Percentiles rank a stretch among this genome's conserved stretches.
Evolutionary conservation across 345 rosid species (phyloP).

Genomic region (Streptanthus diversifolius): DNA sequence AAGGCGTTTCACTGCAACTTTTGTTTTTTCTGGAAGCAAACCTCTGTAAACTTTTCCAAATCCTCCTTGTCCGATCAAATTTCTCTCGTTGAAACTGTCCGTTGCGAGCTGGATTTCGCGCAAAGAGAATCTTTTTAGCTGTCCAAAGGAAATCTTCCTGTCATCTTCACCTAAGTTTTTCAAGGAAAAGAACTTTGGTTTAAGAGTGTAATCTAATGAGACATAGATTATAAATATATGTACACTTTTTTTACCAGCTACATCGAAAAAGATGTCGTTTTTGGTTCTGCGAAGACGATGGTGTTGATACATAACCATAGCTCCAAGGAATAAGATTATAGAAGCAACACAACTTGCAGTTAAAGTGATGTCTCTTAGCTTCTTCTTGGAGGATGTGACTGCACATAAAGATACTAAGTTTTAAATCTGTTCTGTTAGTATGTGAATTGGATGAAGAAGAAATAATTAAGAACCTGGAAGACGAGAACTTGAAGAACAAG

Average conservation of each 20-base stretch:
- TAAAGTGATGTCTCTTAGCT: conserved; percentile 47
- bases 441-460: background rate
- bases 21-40: conserved; percentile 66
- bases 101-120: conserved; percentile 82
- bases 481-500: conserved; percentile 58
- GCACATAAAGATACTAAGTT: conserved; percentile 17
- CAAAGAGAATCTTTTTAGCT: conserved; percentile 69
- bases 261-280: conserved; percentile 62
- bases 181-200: background rate
- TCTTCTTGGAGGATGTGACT: conserved; percentile 59
- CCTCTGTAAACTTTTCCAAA: conserved; percentile 92
- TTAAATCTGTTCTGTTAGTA: background rate
- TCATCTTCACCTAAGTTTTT: conserved; percentile 70
- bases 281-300: conserved; percentile 41
- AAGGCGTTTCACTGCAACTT: conserved; percentile 84
- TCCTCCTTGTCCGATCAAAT: conserved; percentile 87
- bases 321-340: conserved; percentile 45
- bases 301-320: conserved; percentile 48
- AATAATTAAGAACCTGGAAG: conserved; percentile 45
- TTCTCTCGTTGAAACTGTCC: conserved; percentile 70
- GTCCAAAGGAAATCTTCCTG: conserved; percentile 58
- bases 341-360: conserved; percentile 56
- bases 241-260: conserved; percentile 45
- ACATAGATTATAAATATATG: background rate
- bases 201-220: conserved; percentile 7